Evolutionary conservation across 75 land plant genomes (phyloP), one percentile per base, ranked within the genome.

Genomic region (Gnetum montanum): DNA sequence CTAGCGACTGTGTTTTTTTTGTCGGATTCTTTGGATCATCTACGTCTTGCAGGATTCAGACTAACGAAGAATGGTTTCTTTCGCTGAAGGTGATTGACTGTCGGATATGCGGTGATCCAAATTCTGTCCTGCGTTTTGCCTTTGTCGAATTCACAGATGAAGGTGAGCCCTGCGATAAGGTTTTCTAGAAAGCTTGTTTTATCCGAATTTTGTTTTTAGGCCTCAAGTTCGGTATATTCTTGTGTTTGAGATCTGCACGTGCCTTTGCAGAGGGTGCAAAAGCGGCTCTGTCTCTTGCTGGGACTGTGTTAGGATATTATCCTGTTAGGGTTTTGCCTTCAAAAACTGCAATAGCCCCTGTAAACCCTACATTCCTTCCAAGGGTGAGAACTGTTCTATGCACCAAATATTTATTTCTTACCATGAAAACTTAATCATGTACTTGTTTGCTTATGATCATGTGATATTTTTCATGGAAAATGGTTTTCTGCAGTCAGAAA

Each of bases 121-220:
- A 84, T 64, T 88, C 94, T 31, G 70, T 73, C 61, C 89, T 88
- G 34, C 84, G 82, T 20, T 88, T 88, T 78, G 94, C 94, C 8
- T 88, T 88, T 78, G 85, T 88, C 43, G 94, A 88, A 54, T 88
- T 88, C 59, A 59, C 90, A 34, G 74, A 88, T 57, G 89, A 88
- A 64, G 60, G 94, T 88, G 70, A 77, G 77, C 64, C 63, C 4
- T 5, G 38, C 19, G 36, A 22, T 46, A 22, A 26, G 10, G 1
- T 20, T 20, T 46, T 46, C 20, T 22, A 22, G 48, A 10, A 46
- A 7, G 20, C 24, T 20, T 22, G 24, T 53, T 29, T 53, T 7
- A 16, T 29, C 28, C 10, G 48, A 1, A 10, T 19, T 5, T 1
- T 57, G 19, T 22, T 46, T 22, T 34, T 26, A 55, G 28, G 20